Base-by-base conservation (phyloP, 176 grass and related monocot genomes). In the maize (Zea mays) region DNA sequence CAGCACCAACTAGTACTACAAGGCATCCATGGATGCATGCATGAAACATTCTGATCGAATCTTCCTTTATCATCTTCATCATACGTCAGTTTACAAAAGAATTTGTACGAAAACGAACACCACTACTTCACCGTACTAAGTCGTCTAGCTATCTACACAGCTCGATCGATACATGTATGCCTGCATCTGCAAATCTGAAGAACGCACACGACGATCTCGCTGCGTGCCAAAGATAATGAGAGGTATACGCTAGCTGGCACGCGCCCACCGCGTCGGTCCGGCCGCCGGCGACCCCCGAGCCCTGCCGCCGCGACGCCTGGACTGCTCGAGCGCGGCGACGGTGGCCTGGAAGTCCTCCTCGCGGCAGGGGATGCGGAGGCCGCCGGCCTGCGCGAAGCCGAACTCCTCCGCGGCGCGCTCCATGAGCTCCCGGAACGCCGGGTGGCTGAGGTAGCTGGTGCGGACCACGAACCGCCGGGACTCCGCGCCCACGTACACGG, bases 321-420 rank as follows among this genome's bases (percentile, higher is more conserved):
- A 21, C 41, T 37, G 19, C 11, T 67, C 51, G 33, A 85, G 73
- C 0, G 14, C 57, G 20, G 47, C 10, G 54, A 91, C 62, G 34
- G 81, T 75, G 73, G 51, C 39, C 36, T 67, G 8, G 82, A 91
- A 91, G 70, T 88, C 73, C 42, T 85, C 85, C 82, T 85, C 90
- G 38, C 68, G 56, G 69, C 82, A 85, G 1, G 90, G 90, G 71
- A 91, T 79, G 48, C 79, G 52, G 19, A 91, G 56, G 0, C 85
- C 85, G 27, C 75, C 90, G 14, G 70, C 52, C 70, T 85, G 85
- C 41, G 10, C 55, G 75, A 88, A 91, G 2, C 90, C 90, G 50
- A 91, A 91, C 82, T 91, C 90, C 82, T 91, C 90, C 0, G 82
- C 85, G 49, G 76, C 78, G 21, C 38, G 75, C 64, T 91, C 90